A percentile compares a stretch with the other conserved stretches of the same genome.
These are phyloP conservation scores for Colletotrichum sp. DNA, from an alignment of 2,329 filamentous ascomycete species.

Conservation along the genomic window DNA sequence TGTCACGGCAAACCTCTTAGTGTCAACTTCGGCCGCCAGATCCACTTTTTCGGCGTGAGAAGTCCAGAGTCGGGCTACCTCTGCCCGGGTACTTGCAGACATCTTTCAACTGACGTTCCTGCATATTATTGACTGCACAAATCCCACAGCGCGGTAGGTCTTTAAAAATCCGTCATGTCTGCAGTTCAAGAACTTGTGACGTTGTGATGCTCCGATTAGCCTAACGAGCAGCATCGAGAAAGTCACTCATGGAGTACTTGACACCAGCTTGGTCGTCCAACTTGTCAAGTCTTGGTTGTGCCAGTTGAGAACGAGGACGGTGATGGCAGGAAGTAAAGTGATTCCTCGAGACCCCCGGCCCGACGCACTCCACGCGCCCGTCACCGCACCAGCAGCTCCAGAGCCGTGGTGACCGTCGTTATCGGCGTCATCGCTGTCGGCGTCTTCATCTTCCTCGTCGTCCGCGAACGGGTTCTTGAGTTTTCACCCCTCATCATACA, in stretches of 20 bases:
- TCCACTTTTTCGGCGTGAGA: background rate
- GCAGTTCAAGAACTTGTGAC: background rate
- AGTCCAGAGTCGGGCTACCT: background rate
- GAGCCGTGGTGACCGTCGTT: conserved; percentile 38
- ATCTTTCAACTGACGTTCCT: too few relatives aligned
- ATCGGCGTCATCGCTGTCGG: conserved; percentile 58
- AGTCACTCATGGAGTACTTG: background rate
- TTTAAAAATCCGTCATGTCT: background rate
- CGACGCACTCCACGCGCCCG: conserved; percentile 24
- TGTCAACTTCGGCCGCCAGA: background rate
- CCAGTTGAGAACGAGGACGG: background rate
- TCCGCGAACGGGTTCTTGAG: conserved; percentile 61
- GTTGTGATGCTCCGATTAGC: background rate
- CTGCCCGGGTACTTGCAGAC: too few relatives aligned
- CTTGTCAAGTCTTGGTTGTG: background rate
- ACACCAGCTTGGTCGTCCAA: background rate
- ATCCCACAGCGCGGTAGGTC: too few relatives aligned
- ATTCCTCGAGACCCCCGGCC: conserved; percentile 36
- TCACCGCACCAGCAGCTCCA: conserved; percentile 28
- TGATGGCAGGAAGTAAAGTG: background rate
- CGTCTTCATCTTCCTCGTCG: conserved; percentile 53
- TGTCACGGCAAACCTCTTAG: background rate
- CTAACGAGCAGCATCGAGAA: background rate
- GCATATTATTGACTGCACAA: too few relatives aligned
- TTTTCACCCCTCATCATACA: conserved; percentile 16